These are phyloP conservation scores for Neonectria sp. DNA, from an alignment of 2,329 filamentous ascomycete genomes.

Conservation along the genomic window DNA sequence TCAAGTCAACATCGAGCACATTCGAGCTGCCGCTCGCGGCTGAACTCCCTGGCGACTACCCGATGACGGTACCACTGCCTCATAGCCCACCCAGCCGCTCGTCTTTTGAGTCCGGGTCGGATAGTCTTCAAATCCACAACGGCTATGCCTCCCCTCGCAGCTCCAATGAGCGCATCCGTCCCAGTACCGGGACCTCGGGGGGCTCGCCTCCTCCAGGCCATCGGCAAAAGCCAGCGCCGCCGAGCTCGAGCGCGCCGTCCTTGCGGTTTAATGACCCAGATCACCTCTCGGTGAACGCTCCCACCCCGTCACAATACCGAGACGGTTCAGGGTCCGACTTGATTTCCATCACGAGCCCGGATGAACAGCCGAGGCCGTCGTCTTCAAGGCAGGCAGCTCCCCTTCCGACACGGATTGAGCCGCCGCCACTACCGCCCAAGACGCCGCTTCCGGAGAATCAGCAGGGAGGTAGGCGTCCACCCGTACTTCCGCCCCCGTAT, in stretches of 20 bases:
- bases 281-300: constrained; percentile 69
- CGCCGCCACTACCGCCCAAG: constrained; percentile 84
- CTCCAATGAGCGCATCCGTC: constrained; percentile 63
- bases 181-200: constrained; percentile 50
- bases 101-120: constrained; percentile 71
- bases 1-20: constrained; percentile 60
- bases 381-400: constrained; percentile 52
- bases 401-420: constrained; percentile 62
- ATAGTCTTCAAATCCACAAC: constrained; percentile 61
- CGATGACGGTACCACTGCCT: constrained; percentile 57
- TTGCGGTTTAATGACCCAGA: constrained; percentile 62
- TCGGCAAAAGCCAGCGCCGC: constrained; percentile 49
- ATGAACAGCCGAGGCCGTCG: constrained; percentile 67
- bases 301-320: constrained; percentile 72
- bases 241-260: constrained; percentile 48
- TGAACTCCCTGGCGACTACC: constrained; percentile 72
- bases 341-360: constrained; percentile 73
- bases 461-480: constrained; percentile 50
- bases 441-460: constrained; percentile 75
- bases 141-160: constrained; percentile 62
- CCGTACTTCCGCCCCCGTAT: constrained; percentile 75
- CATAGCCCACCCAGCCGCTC: constrained; percentile 60
- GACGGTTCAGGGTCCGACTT: constrained; percentile 75
- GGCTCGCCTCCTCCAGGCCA: constrained; percentile 48
- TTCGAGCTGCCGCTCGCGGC: constrained; percentile 65